Conservation (phyloP, 1,139 yeast genomes). For the Magnusiomyces clavatus region DNA sequence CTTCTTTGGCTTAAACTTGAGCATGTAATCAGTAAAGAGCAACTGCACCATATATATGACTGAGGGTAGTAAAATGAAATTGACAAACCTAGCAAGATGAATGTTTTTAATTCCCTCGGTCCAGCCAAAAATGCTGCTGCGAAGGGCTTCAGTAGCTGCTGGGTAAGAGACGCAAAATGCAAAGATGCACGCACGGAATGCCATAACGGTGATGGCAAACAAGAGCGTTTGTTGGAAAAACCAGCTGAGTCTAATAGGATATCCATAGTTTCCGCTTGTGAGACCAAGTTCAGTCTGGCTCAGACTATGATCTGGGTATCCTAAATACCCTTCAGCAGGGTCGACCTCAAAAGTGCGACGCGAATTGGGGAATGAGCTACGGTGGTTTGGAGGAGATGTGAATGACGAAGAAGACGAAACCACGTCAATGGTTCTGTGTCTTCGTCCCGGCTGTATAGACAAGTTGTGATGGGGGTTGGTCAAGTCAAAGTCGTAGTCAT, state of each 20-base stretch:
- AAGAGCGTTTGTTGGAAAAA: slow-evolving; percentile 11
- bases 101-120: neutral
- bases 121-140: slow-evolving; percentile 10
- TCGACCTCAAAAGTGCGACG: neutral
- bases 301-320: neutral
- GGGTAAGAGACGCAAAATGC: slow-evolving; percentile 7
- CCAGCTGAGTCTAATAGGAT: slow-evolving; percentile 10
- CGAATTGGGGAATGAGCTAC: neutral
- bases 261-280: slow-evolving; percentile 12
- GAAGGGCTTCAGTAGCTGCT: slow-evolving; percentile 4
- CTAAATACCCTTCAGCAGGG: neutral
- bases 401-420: no score
- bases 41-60: slow-evolving; percentile 9
- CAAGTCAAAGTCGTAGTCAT: neutral
- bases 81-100: neutral
- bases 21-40: slow-evolving; percentile 7
- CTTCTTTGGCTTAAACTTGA: slow-evolving; percentile 6
- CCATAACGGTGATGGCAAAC: slow-evolving; percentile 4
- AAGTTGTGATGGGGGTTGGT: neutral
- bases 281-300: slow-evolving; percentile 9
- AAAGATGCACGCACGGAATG: slow-evolving; percentile 5
- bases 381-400: no score
- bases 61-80: slow-evolving; percentile 9
- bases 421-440: no score
- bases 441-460: no score